Conservation (phyloP, 2,329 filamentous ascomycete species). For the Cordyceps cicadae region DNA sequence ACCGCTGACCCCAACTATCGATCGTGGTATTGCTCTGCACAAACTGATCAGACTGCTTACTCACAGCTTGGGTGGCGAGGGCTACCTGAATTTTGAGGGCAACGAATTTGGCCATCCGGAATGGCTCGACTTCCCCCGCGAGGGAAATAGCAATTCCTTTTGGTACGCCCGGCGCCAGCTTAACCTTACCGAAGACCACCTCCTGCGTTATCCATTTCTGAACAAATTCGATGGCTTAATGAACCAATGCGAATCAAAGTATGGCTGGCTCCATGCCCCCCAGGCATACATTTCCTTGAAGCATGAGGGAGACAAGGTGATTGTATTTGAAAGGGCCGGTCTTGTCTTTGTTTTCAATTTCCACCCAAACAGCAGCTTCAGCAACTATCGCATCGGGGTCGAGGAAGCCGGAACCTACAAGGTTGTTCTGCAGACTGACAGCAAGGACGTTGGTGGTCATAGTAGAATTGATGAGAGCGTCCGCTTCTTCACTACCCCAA, state of each 20-base stretch:
- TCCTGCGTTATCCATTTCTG: constrained; percentile 83
- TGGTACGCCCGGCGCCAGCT: constrained; percentile 91
- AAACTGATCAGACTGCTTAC: constrained; percentile 97
- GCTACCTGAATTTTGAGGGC: constrained; percentile 96
- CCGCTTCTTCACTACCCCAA: constrained; percentile 82
- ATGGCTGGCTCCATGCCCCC: constrained; percentile 77
- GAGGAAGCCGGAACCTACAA: constrained; percentile 78
- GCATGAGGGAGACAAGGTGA: constrained; percentile 86
- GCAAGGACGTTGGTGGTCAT: constrained; percentile 68
- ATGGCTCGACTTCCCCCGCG: constrained; percentile 96
- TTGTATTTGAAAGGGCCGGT: constrained; percentile 89
- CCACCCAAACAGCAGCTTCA: constrained; percentile 74
- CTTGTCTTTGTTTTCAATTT: constrained; percentile 96
- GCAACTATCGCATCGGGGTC: constrained; percentile 86
- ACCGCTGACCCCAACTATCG: constrained; percentile 78
- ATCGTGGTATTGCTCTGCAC: constrained; percentile 85
- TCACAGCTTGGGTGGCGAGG: constrained; percentile 85
- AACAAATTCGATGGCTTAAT: constrained; percentile 91
- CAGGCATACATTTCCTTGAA: constrained; percentile 93
- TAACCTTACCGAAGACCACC: constrained; percentile 77
- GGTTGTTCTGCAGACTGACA: constrained; percentile 77
- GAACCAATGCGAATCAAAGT: constrained; percentile 80
- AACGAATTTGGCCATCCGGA: constrained; percentile 99
- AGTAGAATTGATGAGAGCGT: constrained; percentile 70
- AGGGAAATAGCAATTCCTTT: constrained; percentile 86